Evolutionary conservation across 140 eudicot genomes (phyloP).

Genomic region (Anethum foeniculum): DNA sequence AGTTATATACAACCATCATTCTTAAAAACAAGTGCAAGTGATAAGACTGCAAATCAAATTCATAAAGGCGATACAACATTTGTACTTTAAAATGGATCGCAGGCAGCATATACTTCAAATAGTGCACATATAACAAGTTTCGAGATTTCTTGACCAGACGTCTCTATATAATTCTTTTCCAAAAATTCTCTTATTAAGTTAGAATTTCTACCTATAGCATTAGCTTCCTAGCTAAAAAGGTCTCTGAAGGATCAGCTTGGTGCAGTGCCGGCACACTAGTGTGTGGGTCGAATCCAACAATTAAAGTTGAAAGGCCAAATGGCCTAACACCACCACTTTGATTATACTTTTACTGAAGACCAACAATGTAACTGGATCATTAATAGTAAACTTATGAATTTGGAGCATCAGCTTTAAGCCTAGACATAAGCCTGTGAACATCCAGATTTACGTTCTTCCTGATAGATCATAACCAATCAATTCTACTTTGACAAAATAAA

Average conservation of each 20-base stretch:
- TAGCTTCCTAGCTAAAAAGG: slow-evolving; percentile 97
- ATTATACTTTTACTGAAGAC: slow-evolving; percentile 92
- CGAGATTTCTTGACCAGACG: slow-evolving; percentile 85
- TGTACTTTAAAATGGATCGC: background rate
- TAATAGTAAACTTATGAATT: slow-evolving; percentile 84
- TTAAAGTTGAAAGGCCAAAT: slow-evolving; percentile 90
- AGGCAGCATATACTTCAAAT: slow-evolving; percentile 34
- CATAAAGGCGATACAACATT: background rate
- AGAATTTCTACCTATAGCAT: slow-evolving; percentile 94
- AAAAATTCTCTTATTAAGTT: slow-evolving; percentile 79
- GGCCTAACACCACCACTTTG: slow-evolving; percentile 99
- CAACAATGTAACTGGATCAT: slow-evolving; percentile 92
- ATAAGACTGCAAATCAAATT: background rate
- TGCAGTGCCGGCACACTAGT: slow-evolving; percentile 75
- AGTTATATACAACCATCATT: background rate
- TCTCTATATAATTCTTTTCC: slow-evolving; percentile 87
- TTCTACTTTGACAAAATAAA: background rate
- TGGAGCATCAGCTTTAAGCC: slow-evolving; percentile 94
- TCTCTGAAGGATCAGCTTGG: slow-evolving; percentile 94
- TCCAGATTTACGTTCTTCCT: slow-evolving; percentile 82
- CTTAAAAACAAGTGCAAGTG: background rate
- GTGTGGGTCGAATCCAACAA: slow-evolving; percentile 87
- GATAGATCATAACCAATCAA: slow-evolving; percentile 67
- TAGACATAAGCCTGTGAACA: slow-evolving; percentile 92
- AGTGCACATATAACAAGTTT: slow-evolving; percentile 84